These are phyloP conservation scores for Magnusiomyces fungicola DNA, from an alignment of 1,139 yeast species.

Conservation along the genomic window DNA sequence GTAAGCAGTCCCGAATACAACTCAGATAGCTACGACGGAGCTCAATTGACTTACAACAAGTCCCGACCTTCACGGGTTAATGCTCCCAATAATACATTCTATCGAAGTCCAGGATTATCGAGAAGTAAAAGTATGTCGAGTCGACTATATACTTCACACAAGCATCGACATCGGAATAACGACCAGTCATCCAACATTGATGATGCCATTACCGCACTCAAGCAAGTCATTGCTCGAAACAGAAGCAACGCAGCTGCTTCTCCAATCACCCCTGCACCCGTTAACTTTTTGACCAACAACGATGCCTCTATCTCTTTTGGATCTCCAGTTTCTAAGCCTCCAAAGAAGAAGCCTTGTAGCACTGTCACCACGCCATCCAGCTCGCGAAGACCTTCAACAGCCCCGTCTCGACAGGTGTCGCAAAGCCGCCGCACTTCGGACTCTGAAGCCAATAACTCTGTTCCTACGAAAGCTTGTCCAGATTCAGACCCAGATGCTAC, in stretches of 20 bases:
- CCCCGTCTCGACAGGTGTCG: no score
- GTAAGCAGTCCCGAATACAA: neutral
- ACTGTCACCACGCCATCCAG: no score
- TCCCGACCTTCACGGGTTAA: neutral
- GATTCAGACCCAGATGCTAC: no score
- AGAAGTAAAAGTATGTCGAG: neutral
- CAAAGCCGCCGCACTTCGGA: no score
- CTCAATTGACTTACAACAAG: neutral
- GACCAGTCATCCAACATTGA: constrained; percentile 1
- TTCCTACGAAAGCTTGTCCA: no score
- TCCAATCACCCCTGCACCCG: neutral
- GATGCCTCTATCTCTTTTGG: no score
- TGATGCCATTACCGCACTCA: constrained; percentile 12
- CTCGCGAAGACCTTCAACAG: no score
- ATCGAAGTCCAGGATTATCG: neutral
- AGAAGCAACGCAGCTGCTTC: neutral
- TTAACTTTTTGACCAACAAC: neutral
- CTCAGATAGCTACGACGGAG: no score
- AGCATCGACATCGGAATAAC: neutral
- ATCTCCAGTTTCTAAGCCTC: constrained; percentile 61
- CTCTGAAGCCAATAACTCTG: no score
- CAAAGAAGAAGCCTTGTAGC: constrained; percentile 30
- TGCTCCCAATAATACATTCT: no score
- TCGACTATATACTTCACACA: no score
- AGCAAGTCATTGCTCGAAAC: constrained; percentile 11